These are phyloP conservation scores for Coccomyxa sp. DNA, from an alignment of 139 green algal species.

Conservation along the genomic window DNA sequence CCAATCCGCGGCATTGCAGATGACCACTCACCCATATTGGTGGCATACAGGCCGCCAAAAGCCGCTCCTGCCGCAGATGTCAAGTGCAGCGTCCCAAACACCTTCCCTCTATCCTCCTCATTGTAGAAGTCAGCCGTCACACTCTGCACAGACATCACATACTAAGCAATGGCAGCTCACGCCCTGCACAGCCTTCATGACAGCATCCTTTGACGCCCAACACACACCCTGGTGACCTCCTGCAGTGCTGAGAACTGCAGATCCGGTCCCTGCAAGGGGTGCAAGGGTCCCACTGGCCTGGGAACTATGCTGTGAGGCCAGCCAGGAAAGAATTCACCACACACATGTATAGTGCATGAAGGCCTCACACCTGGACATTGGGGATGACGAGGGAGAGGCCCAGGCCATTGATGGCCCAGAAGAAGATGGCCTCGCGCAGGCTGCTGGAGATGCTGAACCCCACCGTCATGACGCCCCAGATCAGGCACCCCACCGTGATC, in stretches of 20 bases:
- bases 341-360: neutral
- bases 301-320: too few species aligned
- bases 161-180: neutral
- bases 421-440: slow-evolving; percentile 34
- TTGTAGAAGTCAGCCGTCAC: slow-evolving; percentile 64
- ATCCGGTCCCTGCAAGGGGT: too few species aligned
- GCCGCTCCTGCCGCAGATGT: slow-evolving; percentile 41
- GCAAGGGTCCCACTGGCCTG: too few species aligned
- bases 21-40: slow-evolving; percentile 51
- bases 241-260: neutral
- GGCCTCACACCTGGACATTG: slow-evolving; percentile 21
- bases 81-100: slow-evolving; percentile 63
- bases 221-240: neutral
- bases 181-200: neutral
- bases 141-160: slow-evolving; percentile 39
- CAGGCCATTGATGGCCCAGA: slow-evolving; percentile 69
- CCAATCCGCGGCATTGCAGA: too few species aligned
- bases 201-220: slow-evolving; percentile 1
- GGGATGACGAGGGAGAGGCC: slow-evolving; percentile 71
- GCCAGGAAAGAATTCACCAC: too few species aligned
- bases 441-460: slow-evolving; percentile 30
- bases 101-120: slow-evolving; percentile 34
- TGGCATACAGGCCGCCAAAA: slow-evolving; percentile 60
- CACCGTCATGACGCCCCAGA: slow-evolving; percentile 70
- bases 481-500: slow-evolving; percentile 54